phyloP scores from a whole-genome alignment of 164 flowering plant genomes.

The Umbilicus rupestris region DNA sequence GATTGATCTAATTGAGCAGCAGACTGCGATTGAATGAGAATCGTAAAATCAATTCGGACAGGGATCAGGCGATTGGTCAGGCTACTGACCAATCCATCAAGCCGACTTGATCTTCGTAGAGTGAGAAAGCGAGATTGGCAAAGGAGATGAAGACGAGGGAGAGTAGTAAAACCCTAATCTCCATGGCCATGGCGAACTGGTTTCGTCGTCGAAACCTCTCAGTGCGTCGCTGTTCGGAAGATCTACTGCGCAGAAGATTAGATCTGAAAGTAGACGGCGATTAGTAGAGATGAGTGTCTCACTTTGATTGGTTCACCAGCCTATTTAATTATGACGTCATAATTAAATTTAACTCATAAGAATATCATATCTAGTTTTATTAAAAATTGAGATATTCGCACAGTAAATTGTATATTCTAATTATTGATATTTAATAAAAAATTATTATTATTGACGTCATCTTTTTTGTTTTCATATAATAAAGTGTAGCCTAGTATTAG shows the following conservation, averaged over 20 bases:
- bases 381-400: no score
- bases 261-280: not conserved
- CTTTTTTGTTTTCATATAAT: no score
- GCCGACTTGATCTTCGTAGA: conserved; percentile 91
- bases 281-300: not conserved
- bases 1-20: no score
- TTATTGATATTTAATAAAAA: no score
- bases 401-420: no score
- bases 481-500: no score
- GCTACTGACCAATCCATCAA: conserved; percentile 70
- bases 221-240: not conserved
- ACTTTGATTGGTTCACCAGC: not conserved
- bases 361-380: no score
- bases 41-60: not conserved
- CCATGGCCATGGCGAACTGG: conserved; percentile 37
- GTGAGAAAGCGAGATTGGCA: conserved; percentile 23
- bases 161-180: conserved; percentile 39
- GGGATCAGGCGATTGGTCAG: not conserved
- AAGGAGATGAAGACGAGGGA: conserved; percentile 24
- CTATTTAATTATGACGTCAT: not conserved
- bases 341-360: not conserved
- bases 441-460: no score
- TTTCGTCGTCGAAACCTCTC: not conserved
- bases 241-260: not conserved
- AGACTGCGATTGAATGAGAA: not conserved